Conservation (phyloP, 129 eudicot species). For the carrot (Daucus carota) region DH1_v3.0 NC_030387.2:30085001-30085500, state of each 20-base stretch:
- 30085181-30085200: constrained; percentile 75
- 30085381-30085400: constrained; percentile 64
- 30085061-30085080: constrained; percentile 92
- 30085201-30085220: constrained; percentile 71
- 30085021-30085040: constrained; percentile 64
- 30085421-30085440: constrained; percentile 59
- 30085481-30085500: constrained; percentile 68
- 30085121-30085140: constrained; percentile 41
- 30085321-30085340: constrained; percentile 59
- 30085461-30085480: constrained; percentile 84
- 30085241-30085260: constrained; percentile 71
- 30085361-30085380: constrained; percentile 55
- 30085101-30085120: constrained; percentile 69
- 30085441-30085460: constrained; percentile 80
- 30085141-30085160: constrained; percentile 98
- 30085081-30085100: constrained; percentile 63
- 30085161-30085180: constrained; percentile 71
- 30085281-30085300: constrained; percentile 79
- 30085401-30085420: constrained; percentile 34
- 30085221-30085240: constrained; percentile 79
- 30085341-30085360: constrained; percentile 57
- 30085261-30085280: constrained; percentile 85
- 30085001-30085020: constrained; percentile 79
- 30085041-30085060: constrained; percentile 84
- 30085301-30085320: constrained; percentile 66